Evolutionary conservation across 106 monocot genomes (phyloP).

Genomic region (Allium fistulosum): DNA sequence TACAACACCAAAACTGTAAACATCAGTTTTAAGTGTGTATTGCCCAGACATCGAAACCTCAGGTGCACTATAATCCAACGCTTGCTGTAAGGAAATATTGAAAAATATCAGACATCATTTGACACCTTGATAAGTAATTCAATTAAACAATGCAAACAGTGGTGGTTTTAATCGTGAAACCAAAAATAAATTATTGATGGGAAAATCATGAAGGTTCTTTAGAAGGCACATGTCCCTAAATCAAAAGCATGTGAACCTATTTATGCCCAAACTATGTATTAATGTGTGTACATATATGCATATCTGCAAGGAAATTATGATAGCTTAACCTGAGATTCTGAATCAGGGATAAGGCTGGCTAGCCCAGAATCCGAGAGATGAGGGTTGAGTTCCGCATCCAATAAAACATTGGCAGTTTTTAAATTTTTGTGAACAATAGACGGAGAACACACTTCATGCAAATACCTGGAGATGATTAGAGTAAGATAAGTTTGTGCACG

Average conservation of each 20-base stretch:
- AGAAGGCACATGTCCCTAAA: too few relatives aligned
- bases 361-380: slow-evolving; percentile 87
- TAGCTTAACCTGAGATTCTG: slow-evolving; percentile 50
- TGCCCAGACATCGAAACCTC: slow-evolving; percentile 92
- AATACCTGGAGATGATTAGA: slow-evolving; percentile 34
- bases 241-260: too few relatives aligned
- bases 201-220: too few relatives aligned
- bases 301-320: not conserved
- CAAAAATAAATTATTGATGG: too few relatives aligned
- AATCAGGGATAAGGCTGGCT: slow-evolving; percentile 48
- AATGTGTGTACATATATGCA: too few relatives aligned
- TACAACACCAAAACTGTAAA: slow-evolving; percentile 91
- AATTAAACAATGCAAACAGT: too few relatives aligned
- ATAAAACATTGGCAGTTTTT: slow-evolving; percentile 83
- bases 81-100: slow-evolving; percentile 27
- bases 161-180: too few relatives aligned
- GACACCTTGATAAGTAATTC: too few relatives aligned
- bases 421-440: slow-evolving; percentile 83
- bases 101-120: not conserved
- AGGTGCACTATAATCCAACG: slow-evolving; percentile 66
- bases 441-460: slow-evolving; percentile 94
- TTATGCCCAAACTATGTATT: too few relatives aligned
- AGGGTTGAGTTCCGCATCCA: slow-evolving; percentile 82
- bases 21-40: slow-evolving; percentile 86
- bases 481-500: not conserved